Base-by-base conservation (phyloP, 192 early-diverging fungal genomes). In the Backusella mclennaniae region DNA sequence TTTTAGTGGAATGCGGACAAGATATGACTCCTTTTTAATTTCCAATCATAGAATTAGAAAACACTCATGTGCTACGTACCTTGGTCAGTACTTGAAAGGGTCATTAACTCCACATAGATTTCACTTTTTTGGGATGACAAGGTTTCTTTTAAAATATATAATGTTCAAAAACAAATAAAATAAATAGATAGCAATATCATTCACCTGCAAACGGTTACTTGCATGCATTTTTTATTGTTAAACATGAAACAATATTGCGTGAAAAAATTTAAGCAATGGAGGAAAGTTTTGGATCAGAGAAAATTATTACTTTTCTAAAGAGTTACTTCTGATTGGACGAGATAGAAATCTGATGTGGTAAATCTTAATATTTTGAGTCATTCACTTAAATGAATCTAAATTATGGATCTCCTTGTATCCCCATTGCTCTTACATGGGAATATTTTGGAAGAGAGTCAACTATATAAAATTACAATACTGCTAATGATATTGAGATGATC, bases 361-460 rank as follows among this genome's bases (percentile, higher is more conserved):
- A 63, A 63, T 63, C 56, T 63, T 63, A 21, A 63, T 29, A 26
- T 63, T 63, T 63, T 63, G 56, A 63, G 23, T 63, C 56, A 63
- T 29, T 29, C 23, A 3, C 21, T 12, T 29, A 14, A 63, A 11
- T 63, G 56, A 23, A 63, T 63, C 56, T 63, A 63, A 29, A 29
- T 63, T 11, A 63, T 29, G 26, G 26, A 63, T 63, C 56, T 63
- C 4, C 11, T 63, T 63, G 23, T 63, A 63, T 63, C 21, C 56
- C 56, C 56, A 14, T 29, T 29, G 4, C 3, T 63, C 1, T 29
- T 29, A 29, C 26, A 63, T 59, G 56, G 21, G 56, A 49, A 6
- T n/a, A 49, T 49, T 49, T 49, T 49, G 6, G 6, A 1, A 49
- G 46, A 17, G 19, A 49, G 6, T 49, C 6, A n/a, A 49, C n/a